A percentile compares a stretch with the other conserved stretches of the same genome.
Evolutionary conservation across 306 rosid species (phyloP).

Genomic region (Notholithocarpus densiflorus): DNA sequence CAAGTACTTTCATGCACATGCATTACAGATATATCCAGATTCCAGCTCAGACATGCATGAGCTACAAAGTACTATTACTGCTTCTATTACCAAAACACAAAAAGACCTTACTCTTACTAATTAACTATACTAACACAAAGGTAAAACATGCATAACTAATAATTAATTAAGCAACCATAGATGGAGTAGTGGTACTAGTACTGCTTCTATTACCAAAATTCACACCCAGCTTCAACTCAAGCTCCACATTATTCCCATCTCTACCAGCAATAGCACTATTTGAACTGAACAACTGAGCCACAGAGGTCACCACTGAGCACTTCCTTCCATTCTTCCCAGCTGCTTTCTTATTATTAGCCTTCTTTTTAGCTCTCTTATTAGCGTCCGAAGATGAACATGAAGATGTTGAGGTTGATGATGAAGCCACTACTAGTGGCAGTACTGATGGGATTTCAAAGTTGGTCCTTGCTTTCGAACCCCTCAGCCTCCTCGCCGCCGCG

Average conservation of each 20-base stretch:
- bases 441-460: conserved; percentile 66
- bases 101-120: too few species aligned
- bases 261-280: background rate
- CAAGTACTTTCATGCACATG: background rate
- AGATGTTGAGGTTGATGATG: conserved; percentile 22
- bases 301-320: conserved; percentile 61
- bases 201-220: conserved; percentile 11
- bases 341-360: background rate
- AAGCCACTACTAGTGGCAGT: conserved; percentile 34
- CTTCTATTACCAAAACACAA: conserved; percentile 1
- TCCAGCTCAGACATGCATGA: background rate
- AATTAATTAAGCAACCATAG: background rate
- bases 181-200: background rate
- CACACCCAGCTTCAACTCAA: conserved; percentile 46
- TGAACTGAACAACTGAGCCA: conserved; percentile 58
- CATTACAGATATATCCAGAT: background rate
- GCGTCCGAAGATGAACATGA: conserved; percentile 10
- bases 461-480: conserved; percentile 77
- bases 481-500: conserved; percentile 81
- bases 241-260: conserved; percentile 23
- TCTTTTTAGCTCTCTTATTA: background rate
- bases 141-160: too few species aligned
- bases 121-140: too few species aligned
- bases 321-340: conserved; percentile 11
- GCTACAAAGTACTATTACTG: background rate